Conservation (phyloP, 495 filamentous ascomycete species). For the Talaromyces ruber region DNA sequence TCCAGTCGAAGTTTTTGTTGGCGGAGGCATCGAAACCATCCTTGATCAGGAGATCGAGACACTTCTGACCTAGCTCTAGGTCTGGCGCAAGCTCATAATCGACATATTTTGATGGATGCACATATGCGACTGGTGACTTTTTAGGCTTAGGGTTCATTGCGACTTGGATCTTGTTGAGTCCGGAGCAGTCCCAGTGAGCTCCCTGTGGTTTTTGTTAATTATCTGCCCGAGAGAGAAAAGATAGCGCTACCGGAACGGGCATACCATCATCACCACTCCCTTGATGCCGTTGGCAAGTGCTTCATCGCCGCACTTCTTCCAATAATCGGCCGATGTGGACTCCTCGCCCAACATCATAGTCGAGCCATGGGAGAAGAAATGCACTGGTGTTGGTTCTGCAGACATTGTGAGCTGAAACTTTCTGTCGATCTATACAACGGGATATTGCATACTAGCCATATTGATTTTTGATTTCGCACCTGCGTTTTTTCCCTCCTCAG, state of each 20-base stretch:
- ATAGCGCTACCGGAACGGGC: background rate
- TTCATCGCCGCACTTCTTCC: conserved; percentile 53
- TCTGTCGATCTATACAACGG: background rate
- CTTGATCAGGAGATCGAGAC: conserved; percentile 31
- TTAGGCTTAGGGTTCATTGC: conserved; percentile 44
- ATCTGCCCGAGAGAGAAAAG: background rate
- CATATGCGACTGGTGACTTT: conserved; percentile 51
- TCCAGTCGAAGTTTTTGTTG: conserved; percentile 51
- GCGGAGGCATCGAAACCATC: conserved; percentile 41
- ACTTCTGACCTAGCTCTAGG: conserved; percentile 33
- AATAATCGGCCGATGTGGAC: conserved; percentile 47
- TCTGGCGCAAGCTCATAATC: conserved; percentile 49
- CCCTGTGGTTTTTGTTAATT: conserved; percentile 26
- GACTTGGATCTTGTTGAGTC: conserved; percentile 39
- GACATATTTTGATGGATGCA: conserved; percentile 49
- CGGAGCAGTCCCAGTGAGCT: conserved; percentile 49
- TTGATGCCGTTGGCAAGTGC: conserved; percentile 47
- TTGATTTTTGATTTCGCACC: background rate
- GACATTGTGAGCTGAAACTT: background rate
- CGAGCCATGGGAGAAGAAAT: conserved; percentile 61
- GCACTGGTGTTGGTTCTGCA: conserved; percentile 40
- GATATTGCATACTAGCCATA: background rate
- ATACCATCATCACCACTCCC: conserved; percentile 55
- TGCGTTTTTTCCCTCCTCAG: background rate
- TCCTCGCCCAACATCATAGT: conserved; percentile 61